Evolutionary conservation across 2,329 filamentous ascomycete genomes (phyloP), one percentile per base, ranked within the genome.

Genomic region (Lasiodiplodia sp.): DNA sequence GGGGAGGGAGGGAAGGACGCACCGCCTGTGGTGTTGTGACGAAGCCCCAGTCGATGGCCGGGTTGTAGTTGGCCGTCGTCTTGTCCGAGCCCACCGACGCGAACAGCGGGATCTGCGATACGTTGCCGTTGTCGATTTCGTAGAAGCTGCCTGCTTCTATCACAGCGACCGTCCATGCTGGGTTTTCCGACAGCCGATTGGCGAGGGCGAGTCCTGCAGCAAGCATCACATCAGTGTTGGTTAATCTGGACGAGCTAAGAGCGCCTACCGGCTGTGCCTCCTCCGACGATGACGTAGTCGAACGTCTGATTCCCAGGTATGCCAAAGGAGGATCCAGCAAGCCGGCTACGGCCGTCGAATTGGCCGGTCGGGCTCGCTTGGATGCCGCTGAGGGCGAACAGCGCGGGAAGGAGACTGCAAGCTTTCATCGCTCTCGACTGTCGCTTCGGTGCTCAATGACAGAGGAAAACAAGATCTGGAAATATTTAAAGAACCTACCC

Each of bases 31-130:
- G 74, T 12, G 69, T 63, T 1, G 75, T 76, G 6, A 60, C 28
- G 40, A 74, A 74, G 0, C 60, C 67, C 75, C 74, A 78, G 60
- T 76, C 75, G 16, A 76, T 69, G 2, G 73, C 62, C 8, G 73
- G 72, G 47, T 76, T 70, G 16, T 56, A 70, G 62, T 76, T 73
- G 8, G 68, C 69, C 1, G 68, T 56, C 21, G 37, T 68, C 7
- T 55, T 55, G 44, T 71, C 71, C 1, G 70, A 68, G n/a, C 69
- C 72, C 18, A 62, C 57, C 52, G 58, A 71, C 7, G 67, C 72
- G 37, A 68, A 72, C 0, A 66, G 66, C 4, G 75, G 75, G 14
- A 77, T 72, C 44, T 73, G 69, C 14, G 69, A 72, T 8, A 66
- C 37, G 57, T 75, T 76, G 2, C 72, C 71, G 60, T 75, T 75